Base-by-base conservation (phyloP, 2,329 filamentous ascomycete species). In the Scopulariopsis brevicaulis region DNA sequence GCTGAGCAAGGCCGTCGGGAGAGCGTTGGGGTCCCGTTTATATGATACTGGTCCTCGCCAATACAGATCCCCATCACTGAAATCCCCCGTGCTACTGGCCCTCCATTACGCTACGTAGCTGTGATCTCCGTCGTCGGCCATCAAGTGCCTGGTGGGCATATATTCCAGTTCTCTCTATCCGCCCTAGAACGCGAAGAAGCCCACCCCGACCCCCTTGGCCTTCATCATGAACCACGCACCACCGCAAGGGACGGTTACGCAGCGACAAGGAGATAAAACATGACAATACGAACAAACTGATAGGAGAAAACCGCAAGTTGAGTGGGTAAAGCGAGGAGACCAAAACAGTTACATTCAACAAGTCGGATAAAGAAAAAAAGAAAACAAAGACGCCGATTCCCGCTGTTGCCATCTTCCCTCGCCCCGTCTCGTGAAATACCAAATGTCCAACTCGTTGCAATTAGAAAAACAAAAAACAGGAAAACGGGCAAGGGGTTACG, bases 321-420 rank as follows among this genome's bases (percentile, higher is more conserved):
- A 43, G 50, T 59, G 34, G 56, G 32, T 20, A 58, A 58, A 20
- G 51, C 55, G 46, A 37, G 20, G 40, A 43, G 11, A n/a, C 10
- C 8, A 46, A n/a, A 43, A 46, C 7, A 18, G 50, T 18, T 46
- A 46, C 40, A 46, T n/a, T 32, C 28, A 8, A 14, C 18, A 46
- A 18, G 18, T 50, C 18, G 40, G 40, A n/a, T 40, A 28, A 48
- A 25, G n/a, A 46, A 28, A 43, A n/a, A 32, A 32, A 32, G 8
- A 32, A 54, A 51, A 57, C 55, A 50, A 61, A 58, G 51, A 58
- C 55, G 55, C 55, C 55, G 12, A 22, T 52, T 22, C 25, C 55
- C 40, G 55, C 55, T 50, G 43, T 34, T 48, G 32, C 25, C 55
- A 50, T 52, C 55, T 51, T 40, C 55, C 25, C 34, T 50, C 43